Conservation (phyloP, 1,284 basidiomycete species). For the Pterulicium gracile region DNA sequence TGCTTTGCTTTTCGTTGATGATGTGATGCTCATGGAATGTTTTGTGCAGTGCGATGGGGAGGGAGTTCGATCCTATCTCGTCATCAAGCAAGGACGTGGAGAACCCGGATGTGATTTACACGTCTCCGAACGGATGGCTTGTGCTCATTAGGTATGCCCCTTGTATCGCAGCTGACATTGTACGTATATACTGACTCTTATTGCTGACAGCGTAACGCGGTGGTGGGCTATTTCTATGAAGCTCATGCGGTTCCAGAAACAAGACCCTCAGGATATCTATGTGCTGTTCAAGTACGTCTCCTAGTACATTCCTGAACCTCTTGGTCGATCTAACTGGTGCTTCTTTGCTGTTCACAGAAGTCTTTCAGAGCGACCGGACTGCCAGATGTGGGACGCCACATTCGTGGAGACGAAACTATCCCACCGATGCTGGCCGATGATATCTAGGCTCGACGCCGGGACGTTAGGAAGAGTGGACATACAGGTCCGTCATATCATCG, state of each 20-base stretch:
- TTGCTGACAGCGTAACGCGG: constrained; percentile 40
- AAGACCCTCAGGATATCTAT: constrained; percentile 42
- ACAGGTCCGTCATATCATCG: neutral
- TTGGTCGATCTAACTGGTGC: no score
- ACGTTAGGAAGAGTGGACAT: neutral
- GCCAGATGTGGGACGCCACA: neutral
- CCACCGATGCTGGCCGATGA: neutral
- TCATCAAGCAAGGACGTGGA: neutral
- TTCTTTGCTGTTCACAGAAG: no score
- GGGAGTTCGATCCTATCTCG: neutral
- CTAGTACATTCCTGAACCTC: no score
- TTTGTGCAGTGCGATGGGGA: neutral
- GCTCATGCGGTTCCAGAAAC: constrained; percentile 50
- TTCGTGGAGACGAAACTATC: neutral
- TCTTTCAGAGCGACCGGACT: no score
- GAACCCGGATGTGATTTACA: neutral
- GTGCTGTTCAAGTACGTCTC: constrained; percentile 30
- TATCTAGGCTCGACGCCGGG: neutral
- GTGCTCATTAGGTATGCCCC: neutral
- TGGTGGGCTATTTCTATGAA: constrained; percentile 62
- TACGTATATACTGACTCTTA: constrained; percentile 30
- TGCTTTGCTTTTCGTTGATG: neutral
- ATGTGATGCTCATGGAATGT: neutral
- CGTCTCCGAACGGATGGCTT: neutral
- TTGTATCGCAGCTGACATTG: constrained; percentile 26